These are phyloP conservation scores for Xylaria palmicola DNA, from an alignment of 495 filamentous ascomycete species.

Conservation along the genomic window DNA sequence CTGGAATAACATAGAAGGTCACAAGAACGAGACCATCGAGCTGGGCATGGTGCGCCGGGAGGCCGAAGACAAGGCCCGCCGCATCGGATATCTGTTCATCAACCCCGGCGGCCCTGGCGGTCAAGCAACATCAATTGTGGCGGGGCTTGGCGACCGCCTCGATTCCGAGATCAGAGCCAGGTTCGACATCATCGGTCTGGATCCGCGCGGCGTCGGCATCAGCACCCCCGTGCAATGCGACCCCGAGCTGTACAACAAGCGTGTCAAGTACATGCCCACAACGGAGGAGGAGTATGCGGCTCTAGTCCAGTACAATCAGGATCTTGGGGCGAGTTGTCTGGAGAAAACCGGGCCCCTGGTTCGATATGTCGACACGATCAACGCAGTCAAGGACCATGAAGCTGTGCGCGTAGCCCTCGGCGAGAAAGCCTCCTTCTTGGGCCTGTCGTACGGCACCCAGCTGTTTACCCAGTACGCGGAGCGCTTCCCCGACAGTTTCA, in stretches of 20 bases:
- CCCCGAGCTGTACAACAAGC: constrained; percentile 32
- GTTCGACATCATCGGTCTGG: constrained; percentile 34
- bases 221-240: constrained; percentile 43
- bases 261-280: constrained; percentile 30
- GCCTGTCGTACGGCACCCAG: constrained; percentile 57
- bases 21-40: constrained; percentile 26
- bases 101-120: constrained; percentile 42
- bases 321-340: constrained; percentile 37
- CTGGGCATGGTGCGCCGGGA: constrained; percentile 27
- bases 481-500: constrained; percentile 31
- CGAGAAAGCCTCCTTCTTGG: constrained; percentile 34
- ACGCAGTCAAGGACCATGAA: constrained; percentile 43
- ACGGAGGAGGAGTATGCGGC: constrained; percentile 31
- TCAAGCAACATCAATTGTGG: constrained; percentile 21
- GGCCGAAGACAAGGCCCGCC: constrained; percentile 23
- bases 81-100: constrained; percentile 37
- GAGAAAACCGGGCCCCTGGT: constrained; percentile 34
- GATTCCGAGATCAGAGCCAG: constrained; percentile 25
- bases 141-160: neutral
- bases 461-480: constrained; percentile 48
- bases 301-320: constrained; percentile 32
- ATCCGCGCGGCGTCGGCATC: constrained; percentile 35
- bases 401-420: constrained; percentile 40
- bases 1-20: constrained; percentile 14
- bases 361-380: constrained; percentile 42